Evolutionary conservation across 176 grass and related monocot genomes (phyloP).

Genomic region (Oropetium thomaeum): DNA sequence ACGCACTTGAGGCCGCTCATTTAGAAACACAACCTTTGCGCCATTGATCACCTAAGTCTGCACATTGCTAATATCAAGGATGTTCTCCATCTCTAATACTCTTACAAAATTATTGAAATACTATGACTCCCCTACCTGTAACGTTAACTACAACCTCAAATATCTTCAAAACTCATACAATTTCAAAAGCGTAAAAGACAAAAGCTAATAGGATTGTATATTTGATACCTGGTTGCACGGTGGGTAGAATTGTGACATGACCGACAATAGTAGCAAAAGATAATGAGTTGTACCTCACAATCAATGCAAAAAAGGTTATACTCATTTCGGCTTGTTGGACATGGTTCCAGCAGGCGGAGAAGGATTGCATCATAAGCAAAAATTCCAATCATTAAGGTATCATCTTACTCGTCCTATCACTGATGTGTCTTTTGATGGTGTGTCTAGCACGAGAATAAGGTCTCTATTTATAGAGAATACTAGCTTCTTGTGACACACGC

Average conservation of each 20-base stretch:
- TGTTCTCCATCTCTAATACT: conserved; percentile 50
- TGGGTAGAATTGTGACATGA: conserved; percentile 43
- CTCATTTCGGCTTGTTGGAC: conserved; percentile 42
- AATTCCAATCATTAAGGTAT: conserved; percentile 51
- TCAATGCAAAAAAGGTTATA: conserved; percentile 66
- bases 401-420: conserved; percentile 17
- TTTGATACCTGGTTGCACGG: conserved; percentile 55
- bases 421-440: not conserved
- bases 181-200: not conserved
- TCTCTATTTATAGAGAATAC: not conserved
- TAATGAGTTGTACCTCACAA: not conserved
- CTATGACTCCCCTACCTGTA: conserved; percentile 51
- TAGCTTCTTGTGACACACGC: no score
- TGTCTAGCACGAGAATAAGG: not conserved
- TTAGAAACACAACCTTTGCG: conserved; percentile 57
- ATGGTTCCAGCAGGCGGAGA: conserved; percentile 36
- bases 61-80: conserved; percentile 50
- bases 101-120: conserved; percentile 67
- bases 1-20: conserved; percentile 41
- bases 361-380: conserved; percentile 47
- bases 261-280: conserved; percentile 58
- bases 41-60: conserved; percentile 77
- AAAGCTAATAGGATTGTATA: not conserved
- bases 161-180: no score
- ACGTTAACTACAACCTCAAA: not conserved